phyloP scores from a whole-genome alignment of 1,284 basidiomycete genomes.

The Chiua sp. region DNA sequence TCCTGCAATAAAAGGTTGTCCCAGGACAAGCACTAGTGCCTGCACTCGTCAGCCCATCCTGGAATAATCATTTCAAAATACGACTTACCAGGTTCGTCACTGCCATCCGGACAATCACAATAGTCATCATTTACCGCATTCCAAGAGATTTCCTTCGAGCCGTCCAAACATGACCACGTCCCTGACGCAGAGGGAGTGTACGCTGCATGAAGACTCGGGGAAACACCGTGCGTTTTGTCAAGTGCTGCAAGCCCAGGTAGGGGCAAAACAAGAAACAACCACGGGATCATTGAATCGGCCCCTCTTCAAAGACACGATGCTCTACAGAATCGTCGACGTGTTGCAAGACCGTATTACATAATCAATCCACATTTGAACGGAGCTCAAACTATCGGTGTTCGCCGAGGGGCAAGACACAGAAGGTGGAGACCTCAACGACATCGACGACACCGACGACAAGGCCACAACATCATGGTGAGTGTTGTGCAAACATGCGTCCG shows the following conservation, averaged over 20 bases:
- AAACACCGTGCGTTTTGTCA: conserved; percentile 56
- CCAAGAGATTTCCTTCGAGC: conserved; percentile 75
- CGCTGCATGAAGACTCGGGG: conserved; percentile 49
- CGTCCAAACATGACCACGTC: conserved; percentile 75
- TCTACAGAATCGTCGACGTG: not conserved
- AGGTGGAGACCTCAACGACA: conserved; percentile 18
- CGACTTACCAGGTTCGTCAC: conserved; percentile 85
- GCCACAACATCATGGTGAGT: conserved; percentile 39
- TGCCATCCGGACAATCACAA: conserved; percentile 93
- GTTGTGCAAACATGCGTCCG: not conserved
- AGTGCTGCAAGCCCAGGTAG: conserved; percentile 43
- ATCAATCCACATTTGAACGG: conserved; percentile 22
- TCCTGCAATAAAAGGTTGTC: conserved; percentile 85
- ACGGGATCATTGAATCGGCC: conserved; percentile 50
- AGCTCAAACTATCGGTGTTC: conserved; percentile 25
- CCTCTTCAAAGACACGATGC: not conserved
- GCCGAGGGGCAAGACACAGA: conserved; percentile 13
- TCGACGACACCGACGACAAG: conserved; percentile 25
- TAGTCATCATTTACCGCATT: conserved; percentile 91
- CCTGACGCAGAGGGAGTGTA: conserved; percentile 53
- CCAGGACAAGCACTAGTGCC: conserved; percentile 90
- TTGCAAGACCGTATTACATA: conserved; percentile 22
- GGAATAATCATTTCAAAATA: not conserved
- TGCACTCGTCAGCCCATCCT: conserved; percentile 34
- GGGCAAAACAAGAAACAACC: conserved; percentile 47